Base-by-base conservation (phyloP, 2,329 filamentous ascomycete genomes). In the Aspergillus alliaceus region DNA sequence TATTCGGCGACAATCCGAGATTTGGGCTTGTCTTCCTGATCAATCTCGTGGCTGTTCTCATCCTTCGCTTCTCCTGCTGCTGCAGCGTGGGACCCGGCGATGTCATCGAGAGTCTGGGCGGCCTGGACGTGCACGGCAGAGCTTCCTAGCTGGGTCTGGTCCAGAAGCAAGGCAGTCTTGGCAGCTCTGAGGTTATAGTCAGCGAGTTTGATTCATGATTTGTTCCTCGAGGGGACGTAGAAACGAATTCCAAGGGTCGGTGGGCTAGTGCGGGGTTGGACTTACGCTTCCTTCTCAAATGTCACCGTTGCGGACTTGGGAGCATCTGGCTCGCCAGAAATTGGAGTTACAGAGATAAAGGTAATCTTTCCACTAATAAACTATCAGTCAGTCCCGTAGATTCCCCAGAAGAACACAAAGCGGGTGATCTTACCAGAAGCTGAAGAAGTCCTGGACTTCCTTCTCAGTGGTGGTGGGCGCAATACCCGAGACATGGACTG, bases 391-490 rank as follows among this genome's bases (percentile, higher is more conserved):
- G n/a, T n/a, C n/a, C n/a, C 40, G 37, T 15, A 29, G 24, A 24
- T 29, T 6, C 7, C 31, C 25, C 25, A 39, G 50, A 44, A 7
- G 12, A 20, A 15, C 4, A 24, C 20, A 49, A 22, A 12, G 9
- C n/a, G 22, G n/a, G 46, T 47, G 1, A 44, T 70, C 85, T 74
- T 83, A 93, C 91, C 85, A 88, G 77, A 98, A 98, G 82, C 90
- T 95, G 83, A 99, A 99, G 84, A 99, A 99, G 73, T 96, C 93
- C 72, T 86, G 87, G 69, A 99, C 87, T 78, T 98, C 92, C 79
- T 93, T 89, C 78, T 99, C 92, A 66, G 85, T 86, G 56, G 93
- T 97, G 74, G 88, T 79, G 61, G 82, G 74, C 66, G 90, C 87
- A 79, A 99, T 96, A 80, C 95, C 93, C 79, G 90, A 90, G 70